Evolutionary conservation across 2,329 filamentous ascomycete genomes (phyloP).

Genomic region (Kalmusia sp.): DNA sequence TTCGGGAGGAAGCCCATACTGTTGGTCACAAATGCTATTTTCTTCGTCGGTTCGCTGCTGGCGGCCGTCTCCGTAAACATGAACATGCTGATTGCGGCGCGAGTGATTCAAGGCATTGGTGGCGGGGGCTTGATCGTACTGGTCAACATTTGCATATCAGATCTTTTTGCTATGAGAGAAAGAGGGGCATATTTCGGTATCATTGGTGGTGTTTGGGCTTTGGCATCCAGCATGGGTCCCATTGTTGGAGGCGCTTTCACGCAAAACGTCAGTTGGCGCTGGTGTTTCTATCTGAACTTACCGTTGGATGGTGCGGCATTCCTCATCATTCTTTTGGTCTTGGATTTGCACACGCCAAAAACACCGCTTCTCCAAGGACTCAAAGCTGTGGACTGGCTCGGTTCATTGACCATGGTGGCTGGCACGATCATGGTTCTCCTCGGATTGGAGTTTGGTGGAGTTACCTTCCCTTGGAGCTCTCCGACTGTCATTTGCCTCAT

Average conservation of each 20-base stretch:
- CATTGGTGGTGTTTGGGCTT: constrained; percentile 71
- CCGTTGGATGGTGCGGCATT: constrained; percentile 67
- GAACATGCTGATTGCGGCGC: constrained; percentile 67
- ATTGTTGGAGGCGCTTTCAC: constrained; percentile 73
- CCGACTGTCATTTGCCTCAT: constrained; percentile 78
- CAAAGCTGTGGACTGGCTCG: constrained; percentile 71
- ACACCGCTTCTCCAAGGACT: constrained; percentile 69
- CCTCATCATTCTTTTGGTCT: constrained; percentile 63
- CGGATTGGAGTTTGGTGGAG: constrained; percentile 83
- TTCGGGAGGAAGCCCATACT: constrained; percentile 71
- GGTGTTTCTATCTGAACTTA: constrained; percentile 68
- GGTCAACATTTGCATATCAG: constrained; percentile 69
- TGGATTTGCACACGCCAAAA: constrained; percentile 71
- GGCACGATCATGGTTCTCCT: constrained; percentile 86
- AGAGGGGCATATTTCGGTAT: constrained; percentile 69
- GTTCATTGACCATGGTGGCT: constrained; percentile 71
- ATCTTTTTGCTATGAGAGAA: constrained; percentile 66
- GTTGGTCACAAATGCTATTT: constrained; percentile 65
- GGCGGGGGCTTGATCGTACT: constrained; percentile 70
- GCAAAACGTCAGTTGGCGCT: constrained; percentile 68
- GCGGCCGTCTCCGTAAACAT: constrained; percentile 65
- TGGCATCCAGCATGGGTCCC: constrained; percentile 71
- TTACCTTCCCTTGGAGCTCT: constrained; percentile 75
- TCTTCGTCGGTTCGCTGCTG: constrained; percentile 68
- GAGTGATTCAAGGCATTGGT: constrained; percentile 69